These are phyloP conservation scores for Neoascochyta sp. DNA, from an alignment of 2,329 filamentous ascomycete species.

Conservation along the genomic window DNA sequence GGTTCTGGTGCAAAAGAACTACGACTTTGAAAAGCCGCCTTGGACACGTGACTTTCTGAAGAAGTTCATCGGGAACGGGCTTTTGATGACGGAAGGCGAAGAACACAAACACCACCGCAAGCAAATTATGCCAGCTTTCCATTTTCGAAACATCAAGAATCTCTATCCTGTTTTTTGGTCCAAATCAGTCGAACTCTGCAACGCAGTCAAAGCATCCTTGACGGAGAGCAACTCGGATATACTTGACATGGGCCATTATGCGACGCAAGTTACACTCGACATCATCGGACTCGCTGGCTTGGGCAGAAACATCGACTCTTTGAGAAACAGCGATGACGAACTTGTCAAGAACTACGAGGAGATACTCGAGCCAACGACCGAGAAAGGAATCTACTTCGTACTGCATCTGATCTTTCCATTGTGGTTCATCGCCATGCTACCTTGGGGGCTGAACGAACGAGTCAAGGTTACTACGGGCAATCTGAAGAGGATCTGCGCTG, in stretches of 20 bases:
- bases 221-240: conserved; percentile 39
- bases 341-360: conserved; percentile 44
- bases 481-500: conserved; percentile 42
- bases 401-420: conserved; percentile 39
- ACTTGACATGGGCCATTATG: conserved; percentile 43
- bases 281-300: conserved; percentile 48
- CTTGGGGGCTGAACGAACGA: conserved; percentile 47
- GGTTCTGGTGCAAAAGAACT: conserved; percentile 51
- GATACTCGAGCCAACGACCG: conserved; percentile 45
- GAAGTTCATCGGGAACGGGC: conserved; percentile 49
- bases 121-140: conserved; percentile 75
- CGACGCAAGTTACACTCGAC: conserved; percentile 45
- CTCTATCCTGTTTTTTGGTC: conserved; percentile 81
- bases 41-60: conserved; percentile 45
- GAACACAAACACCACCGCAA: conserved; percentile 59
- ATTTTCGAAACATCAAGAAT: conserved; percentile 80
- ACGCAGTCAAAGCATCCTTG: conserved; percentile 57
- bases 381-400: conserved; percentile 48
- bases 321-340: conserved; percentile 42
- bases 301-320: conserved; percentile 42
- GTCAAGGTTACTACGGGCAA: conserved; percentile 38
- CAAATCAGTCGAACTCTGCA: conserved; percentile 66
- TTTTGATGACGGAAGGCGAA: conserved; percentile 51
- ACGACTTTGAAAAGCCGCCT: conserved; percentile 53
- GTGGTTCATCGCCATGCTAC: conserved; percentile 41